Evolutionary conservation across 1,284 basidiomycete genomes (phyloP).

Genomic region (Tylopilus sp.): DNA sequence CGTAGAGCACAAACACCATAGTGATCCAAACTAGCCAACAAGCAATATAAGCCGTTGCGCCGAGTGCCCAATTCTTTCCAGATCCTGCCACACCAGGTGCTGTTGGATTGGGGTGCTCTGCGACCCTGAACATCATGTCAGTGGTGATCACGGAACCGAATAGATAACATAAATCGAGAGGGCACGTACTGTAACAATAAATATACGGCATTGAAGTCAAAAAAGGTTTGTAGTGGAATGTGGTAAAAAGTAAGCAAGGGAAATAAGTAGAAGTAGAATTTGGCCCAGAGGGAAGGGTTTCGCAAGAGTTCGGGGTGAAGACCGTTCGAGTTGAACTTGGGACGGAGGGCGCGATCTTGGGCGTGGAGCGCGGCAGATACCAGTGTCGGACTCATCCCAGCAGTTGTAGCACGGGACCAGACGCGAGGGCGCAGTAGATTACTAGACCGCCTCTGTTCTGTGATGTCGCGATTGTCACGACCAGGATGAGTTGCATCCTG

Average conservation of each 20-base stretch:
- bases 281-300: constrained; percentile 65
- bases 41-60: constrained; percentile 80
- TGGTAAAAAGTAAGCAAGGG: constrained; percentile 77
- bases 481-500: constrained; percentile 57
- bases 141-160: constrained; percentile 24
- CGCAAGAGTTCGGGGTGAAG: constrained; percentile 74
- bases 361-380: constrained; percentile 50
- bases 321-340: constrained; percentile 71
- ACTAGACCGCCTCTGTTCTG: constrained; percentile 61
- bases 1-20: constrained; percentile 84
- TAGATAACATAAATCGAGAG: constrained; percentile 12
- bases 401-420: constrained; percentile 71
- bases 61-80: constrained; percentile 81
- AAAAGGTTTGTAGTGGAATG: constrained; percentile 79
- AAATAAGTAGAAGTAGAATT: constrained; percentile 72
- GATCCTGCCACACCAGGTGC: constrained; percentile 75
- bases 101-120: constrained; percentile 74
- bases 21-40: constrained; percentile 83
- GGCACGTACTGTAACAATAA: constrained; percentile 78
- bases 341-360: constrained; percentile 56
- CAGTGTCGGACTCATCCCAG: constrained; percentile 59
- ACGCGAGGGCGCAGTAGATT: constrained; percentile 53
- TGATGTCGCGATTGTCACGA: constrained; percentile 56
- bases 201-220: constrained; percentile 86
- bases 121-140: constrained; percentile 57